Percentiles rank a stretch among this genome's conserved stretches.
These are phyloP conservation scores for Emmonsiellopsis sp. DNA, from an alignment of 2,329 filamentous ascomycete genomes.

Conservation along the genomic window DNA sequence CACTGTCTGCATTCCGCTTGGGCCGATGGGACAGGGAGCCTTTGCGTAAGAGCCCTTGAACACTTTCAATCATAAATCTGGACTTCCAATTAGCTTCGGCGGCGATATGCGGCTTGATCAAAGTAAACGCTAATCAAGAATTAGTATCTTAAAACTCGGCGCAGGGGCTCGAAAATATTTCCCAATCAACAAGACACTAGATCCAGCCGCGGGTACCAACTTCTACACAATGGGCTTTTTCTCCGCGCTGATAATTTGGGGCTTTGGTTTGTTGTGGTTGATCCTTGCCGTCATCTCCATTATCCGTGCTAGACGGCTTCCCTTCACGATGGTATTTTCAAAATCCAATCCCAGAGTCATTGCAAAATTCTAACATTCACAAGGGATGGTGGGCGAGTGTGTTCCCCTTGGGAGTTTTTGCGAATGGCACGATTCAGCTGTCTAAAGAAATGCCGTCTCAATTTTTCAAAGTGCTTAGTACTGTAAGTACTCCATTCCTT, in stretches of 20 bases:
- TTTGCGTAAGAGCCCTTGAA: conserved; percentile 34
- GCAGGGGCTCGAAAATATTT: conserved; percentile 34
- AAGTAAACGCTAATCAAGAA: not conserved
- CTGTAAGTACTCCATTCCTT: conserved; percentile 20
- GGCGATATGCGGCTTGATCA: not conserved
- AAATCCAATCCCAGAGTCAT: no score
- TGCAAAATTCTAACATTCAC: no score
- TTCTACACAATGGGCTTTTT: conserved; percentile 29
- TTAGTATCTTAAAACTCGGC: conserved; percentile 40
- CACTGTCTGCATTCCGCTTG: conserved; percentile 58
- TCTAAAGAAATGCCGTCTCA: conserved; percentile 43
- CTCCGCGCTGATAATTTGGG: conserved; percentile 29
- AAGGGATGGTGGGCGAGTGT: conserved; percentile 52
- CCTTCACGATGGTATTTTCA: conserved; percentile 43
- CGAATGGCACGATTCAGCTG: conserved; percentile 33
- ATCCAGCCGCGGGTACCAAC: conserved; percentile 20
- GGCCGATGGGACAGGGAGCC: conserved; percentile 57
- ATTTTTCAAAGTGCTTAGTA: conserved; percentile 50
- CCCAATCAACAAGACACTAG: conserved; percentile 23
- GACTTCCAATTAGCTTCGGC: not conserved
- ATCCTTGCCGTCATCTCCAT: conserved; percentile 31
- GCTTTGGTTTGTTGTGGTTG: conserved; percentile 31
- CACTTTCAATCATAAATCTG: conserved; percentile 3
- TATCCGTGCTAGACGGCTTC: conserved; percentile 31
- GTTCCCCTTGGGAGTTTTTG: conserved; percentile 50